These are phyloP conservation scores for Annulohypoxylon moriforme DNA, from an alignment of 495 filamentous ascomycete species.

Conservation along the genomic window DNA sequence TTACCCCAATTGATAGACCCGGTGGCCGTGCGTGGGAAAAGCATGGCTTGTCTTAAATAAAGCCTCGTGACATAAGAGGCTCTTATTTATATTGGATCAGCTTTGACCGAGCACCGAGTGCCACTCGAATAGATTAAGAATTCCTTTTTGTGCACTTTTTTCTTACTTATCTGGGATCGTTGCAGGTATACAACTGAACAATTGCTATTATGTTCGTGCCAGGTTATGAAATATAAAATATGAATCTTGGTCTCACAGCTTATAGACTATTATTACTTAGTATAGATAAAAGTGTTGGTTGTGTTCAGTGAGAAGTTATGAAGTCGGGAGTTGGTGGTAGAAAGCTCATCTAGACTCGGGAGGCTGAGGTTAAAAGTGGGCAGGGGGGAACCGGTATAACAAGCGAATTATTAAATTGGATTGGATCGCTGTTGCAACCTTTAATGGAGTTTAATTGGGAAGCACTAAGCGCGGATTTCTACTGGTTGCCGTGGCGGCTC, in stretches of 20 bases:
- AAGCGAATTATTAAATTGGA: conserved; percentile 25
- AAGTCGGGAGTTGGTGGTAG: not conserved
- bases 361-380: conserved; percentile 14
- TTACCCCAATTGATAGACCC: conserved; percentile 2
- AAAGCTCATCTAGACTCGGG: conserved; percentile 5
- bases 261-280: not conserved
- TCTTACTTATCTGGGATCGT: not conserved
- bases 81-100: conserved; percentile 35
- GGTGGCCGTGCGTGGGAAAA: conserved; percentile 5
- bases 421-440: conserved; percentile 11
- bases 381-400: conserved; percentile 20
- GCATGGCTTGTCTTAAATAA: conserved; percentile 8
- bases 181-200: not conserved
- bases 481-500: conserved; percentile 35
- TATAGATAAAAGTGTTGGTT: not conserved
- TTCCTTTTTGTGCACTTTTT: conserved; percentile 26
- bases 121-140: conserved; percentile 4
- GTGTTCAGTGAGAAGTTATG: not conserved
- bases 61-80: conserved; percentile 38
- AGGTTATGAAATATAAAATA: too few species aligned
- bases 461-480: conserved; percentile 6
- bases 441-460: conserved; percentile 36
- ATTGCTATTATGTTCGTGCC: too few species aligned
- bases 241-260: too few species aligned
- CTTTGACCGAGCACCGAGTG: not conserved